Conservation (phyloP, 2,329 filamentous ascomycete genomes). For the Orbilia quercus region DNA sequence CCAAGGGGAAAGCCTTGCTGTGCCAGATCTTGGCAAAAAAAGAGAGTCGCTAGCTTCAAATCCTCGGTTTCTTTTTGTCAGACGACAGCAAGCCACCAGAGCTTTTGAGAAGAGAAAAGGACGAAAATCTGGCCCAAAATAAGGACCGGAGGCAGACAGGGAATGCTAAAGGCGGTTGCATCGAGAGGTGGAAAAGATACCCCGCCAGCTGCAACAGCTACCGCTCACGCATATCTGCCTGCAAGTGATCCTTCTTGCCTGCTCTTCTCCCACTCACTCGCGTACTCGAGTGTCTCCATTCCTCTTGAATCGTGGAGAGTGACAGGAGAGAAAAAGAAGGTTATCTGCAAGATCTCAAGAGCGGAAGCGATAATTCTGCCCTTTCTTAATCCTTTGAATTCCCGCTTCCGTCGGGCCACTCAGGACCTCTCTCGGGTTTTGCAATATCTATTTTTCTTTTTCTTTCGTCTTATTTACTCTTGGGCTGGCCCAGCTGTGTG, state of each 20-base stretch:
- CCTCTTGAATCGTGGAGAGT: slow-evolving; percentile 33
- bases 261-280: slow-evolving; percentile 15
- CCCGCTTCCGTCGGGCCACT: slow-evolving; percentile 29
- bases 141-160: slow-evolving; percentile 41
- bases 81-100: slow-evolving; percentile 50
- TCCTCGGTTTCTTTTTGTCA: slow-evolving; percentile 31
- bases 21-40: slow-evolving; percentile 46
- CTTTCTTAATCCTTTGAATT: slow-evolving; percentile 43
- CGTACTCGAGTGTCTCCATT: slow-evolving; percentile 33
- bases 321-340: slow-evolving; percentile 34
- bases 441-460: slow-evolving; percentile 15
- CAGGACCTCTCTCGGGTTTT: background rate
- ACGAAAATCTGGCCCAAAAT: slow-evolving; percentile 33
- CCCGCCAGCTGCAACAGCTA: slow-evolving; percentile 54
- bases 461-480: slow-evolving; percentile 14
- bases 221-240: slow-evolving; percentile 49
- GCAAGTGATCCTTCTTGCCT: slow-evolving; percentile 45
- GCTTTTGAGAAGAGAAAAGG: slow-evolving; percentile 30
- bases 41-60: slow-evolving; percentile 47
- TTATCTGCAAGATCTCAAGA: slow-evolving; percentile 53
- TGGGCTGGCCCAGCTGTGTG: slow-evolving; percentile 28
- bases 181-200: slow-evolving; percentile 54
- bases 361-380: slow-evolving; percentile 46
- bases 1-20: slow-evolving; percentile 52
- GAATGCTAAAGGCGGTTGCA: slow-evolving; percentile 54